Conservation (phyloP, 2,329 filamentous ascomycete species). For the Elsinoe arachidis region DNA sequence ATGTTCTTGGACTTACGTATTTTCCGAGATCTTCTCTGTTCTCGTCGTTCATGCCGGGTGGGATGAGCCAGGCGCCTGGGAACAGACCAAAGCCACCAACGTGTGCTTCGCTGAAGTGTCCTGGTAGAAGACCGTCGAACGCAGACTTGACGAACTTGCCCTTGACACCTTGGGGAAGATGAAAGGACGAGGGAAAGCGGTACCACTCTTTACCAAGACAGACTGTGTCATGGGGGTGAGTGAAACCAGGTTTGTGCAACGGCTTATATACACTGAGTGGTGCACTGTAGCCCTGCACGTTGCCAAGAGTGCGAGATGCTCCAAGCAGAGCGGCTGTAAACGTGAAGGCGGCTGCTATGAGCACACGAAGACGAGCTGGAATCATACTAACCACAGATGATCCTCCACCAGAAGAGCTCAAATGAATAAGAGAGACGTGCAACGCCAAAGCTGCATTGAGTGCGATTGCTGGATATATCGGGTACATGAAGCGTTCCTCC, state of each 20-base stretch:
- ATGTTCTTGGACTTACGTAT: conserved; percentile 51
- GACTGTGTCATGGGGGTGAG: conserved; percentile 57
- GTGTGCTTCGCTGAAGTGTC: conserved; percentile 72
- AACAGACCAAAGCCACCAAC: conserved; percentile 60
- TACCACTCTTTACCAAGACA: conserved; percentile 98
- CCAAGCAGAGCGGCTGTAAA: conserved; percentile 55
- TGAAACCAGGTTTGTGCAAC: conserved; percentile 50
- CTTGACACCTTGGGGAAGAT: conserved; percentile 71
- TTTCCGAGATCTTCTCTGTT: conserved; percentile 82
- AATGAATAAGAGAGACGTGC: conserved; percentile 66
- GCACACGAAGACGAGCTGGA: conserved; percentile 64
- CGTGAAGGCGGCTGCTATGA: conserved; percentile 36
- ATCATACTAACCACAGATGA: conserved; percentile 58
- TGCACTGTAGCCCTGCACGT: conserved; percentile 74
- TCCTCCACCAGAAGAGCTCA: conserved; percentile 62
- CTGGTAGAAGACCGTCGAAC: conserved; percentile 80
- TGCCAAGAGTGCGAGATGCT: conserved; percentile 63
- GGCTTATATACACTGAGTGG: conserved; percentile 64
- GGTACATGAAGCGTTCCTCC: conserved; percentile 98
- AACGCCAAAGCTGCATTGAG: conserved; percentile 80
- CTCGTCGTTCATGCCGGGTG: conserved; percentile 80
- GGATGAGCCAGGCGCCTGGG: conserved; percentile 74
- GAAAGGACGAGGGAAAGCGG: conserved; percentile 88
- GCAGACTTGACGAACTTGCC: conserved; percentile 88
- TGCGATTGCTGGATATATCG: conserved; percentile 80